These are phyloP conservation scores for Pyrenochaeta sp. DNA, from an alignment of 2,329 filamentous ascomycete species.

Conservation along the genomic window DNA sequence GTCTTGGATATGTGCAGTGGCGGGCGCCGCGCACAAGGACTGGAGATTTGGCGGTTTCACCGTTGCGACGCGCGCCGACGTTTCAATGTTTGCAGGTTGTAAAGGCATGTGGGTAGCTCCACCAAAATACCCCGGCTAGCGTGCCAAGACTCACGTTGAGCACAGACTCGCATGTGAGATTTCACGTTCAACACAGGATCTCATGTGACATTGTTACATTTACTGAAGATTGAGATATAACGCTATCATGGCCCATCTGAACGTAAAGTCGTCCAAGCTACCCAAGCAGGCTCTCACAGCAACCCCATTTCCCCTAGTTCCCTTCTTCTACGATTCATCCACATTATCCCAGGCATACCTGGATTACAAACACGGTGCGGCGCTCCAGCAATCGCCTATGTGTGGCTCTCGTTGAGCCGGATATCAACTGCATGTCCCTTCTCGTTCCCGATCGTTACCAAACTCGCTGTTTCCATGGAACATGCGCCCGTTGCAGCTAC, in stretches of 20 bases:
- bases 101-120: too few species aligned
- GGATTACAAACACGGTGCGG: constrained; percentile 5
- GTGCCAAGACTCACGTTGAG: background rate
- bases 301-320: constrained; percentile 1
- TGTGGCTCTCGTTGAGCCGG: constrained; percentile 18
- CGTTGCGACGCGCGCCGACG: too few species aligned
- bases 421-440: constrained; percentile 14
- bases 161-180: background rate
- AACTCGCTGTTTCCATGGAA: background rate
- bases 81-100: too few species aligned
- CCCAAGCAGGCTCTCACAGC: too few species aligned
- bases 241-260: constrained; percentile 45
- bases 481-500: constrained; percentile 1
- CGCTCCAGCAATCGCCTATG: constrained; percentile 14
- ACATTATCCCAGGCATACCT: constrained; percentile 9
- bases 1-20: too few species aligned
- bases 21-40: too few species aligned
- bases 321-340: constrained; percentile 1
- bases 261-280: constrained; percentile 24
- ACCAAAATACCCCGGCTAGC: constrained; percentile 1
- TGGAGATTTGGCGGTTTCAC: too few species aligned
- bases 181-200: background rate
- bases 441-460: background rate
- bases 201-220: constrained; percentile 23
- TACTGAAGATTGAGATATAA: constrained; percentile 38